These are phyloP conservation scores for Boletus huronensis DNA, from an alignment of 768 basidiomycete genomes.

Conservation along the genomic window DNA sequence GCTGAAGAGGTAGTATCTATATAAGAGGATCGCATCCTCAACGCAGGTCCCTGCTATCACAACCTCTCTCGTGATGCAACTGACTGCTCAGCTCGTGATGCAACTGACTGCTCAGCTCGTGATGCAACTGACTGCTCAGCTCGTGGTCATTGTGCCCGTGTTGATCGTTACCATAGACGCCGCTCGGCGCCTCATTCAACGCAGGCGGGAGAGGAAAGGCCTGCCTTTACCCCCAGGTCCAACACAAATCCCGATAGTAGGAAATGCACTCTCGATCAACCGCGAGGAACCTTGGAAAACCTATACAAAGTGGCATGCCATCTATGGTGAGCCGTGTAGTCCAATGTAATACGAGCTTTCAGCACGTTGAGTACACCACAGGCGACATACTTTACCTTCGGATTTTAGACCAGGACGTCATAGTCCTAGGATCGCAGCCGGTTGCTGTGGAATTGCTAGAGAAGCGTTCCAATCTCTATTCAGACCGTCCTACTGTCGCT, in stretches of 20 bases:
- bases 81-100: neutral
- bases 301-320: neutral
- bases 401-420: neutral
- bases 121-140: neutral
- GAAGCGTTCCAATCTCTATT: neutral
- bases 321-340: neutral
- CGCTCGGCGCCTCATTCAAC: neutral
- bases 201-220: neutral
- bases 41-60: neutral
- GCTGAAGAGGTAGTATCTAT: no score
- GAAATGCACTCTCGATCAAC: neutral
- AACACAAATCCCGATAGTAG: neutral
- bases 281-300: neutral
- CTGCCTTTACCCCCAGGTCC: neutral
- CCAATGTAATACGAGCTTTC: neutral
- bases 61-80: neutral
- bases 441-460: neutral
- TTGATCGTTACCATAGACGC: neutral
- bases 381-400: neutral
- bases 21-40: neutral
- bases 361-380: neutral
- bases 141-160: neutral
- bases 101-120: neutral
- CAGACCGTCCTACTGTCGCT: neutral
- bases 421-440: neutral